Conservation (phyloP, 352 stramenopile genomes). For the Blastocystis sp. region DNA sequence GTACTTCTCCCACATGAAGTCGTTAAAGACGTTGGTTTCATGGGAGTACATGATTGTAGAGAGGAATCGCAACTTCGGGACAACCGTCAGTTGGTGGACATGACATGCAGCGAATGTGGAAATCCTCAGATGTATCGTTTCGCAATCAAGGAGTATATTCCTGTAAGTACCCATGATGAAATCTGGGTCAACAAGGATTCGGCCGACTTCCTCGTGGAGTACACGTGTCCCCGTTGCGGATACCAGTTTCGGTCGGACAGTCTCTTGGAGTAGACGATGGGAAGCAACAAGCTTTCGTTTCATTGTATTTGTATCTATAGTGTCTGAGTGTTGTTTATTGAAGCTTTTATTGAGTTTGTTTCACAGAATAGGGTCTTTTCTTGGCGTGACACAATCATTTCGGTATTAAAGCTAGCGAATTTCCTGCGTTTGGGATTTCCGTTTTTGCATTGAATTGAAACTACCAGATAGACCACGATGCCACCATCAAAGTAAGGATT, state of each 20-base stretch:
- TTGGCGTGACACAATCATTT: background rate
- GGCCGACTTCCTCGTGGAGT: constrained; percentile 25
- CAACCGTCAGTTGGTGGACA: background rate
- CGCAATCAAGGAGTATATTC: constrained; percentile 40
- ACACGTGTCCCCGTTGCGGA: constrained; percentile 30
- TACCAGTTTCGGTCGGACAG: constrained; percentile 33
- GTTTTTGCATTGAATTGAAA: background rate
- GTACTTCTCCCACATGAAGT: constrained; percentile 1
- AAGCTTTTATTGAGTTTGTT: background rate
- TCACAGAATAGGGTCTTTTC: background rate
- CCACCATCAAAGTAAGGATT: constrained; percentile 23
- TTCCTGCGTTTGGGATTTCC: background rate
- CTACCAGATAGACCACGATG: background rate
- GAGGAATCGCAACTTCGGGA: background rate
- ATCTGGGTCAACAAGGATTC: constrained; percentile 55
- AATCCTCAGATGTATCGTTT: constrained; percentile 1
- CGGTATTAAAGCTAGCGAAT: background rate
- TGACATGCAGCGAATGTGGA: background rate
- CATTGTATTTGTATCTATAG: background rate
- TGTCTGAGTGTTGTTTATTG: background rate
- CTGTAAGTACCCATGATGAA: constrained; percentile 29
- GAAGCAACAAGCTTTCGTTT: background rate
- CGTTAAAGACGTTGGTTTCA: background rate
- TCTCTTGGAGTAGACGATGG: background rate
- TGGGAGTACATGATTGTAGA: background rate